Evolutionary conservation across 371 early-diverging fungal species (phyloP).

Genomic region (Mucor piriformis): DNA sequence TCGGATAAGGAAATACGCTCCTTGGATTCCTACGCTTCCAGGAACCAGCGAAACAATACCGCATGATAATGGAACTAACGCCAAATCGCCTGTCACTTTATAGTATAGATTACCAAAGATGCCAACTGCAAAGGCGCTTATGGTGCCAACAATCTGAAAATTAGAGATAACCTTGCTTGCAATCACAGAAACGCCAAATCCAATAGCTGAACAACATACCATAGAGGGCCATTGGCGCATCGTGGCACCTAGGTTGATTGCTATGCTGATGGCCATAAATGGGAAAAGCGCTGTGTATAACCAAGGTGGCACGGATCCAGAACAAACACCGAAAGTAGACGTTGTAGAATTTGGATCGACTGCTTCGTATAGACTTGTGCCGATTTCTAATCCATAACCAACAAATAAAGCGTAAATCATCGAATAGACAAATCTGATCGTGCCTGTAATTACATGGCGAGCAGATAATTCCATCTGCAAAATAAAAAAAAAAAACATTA

Average conservation of each 20-base stretch:
- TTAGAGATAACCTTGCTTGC: slow-evolving; percentile 17
- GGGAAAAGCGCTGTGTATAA: slow-evolving; percentile 21
- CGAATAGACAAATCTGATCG: slow-evolving; percentile 73
- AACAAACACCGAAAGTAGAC: slow-evolving; percentile 28
- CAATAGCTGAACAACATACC: slow-evolving; percentile 22
- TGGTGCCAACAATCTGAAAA: slow-evolving; percentile 43
- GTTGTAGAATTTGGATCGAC: slow-evolving; percentile 33
- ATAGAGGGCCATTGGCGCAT: slow-evolving; percentile 25
- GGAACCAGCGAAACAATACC: slow-evolving; percentile 45
- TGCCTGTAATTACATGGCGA: slow-evolving; percentile 79
- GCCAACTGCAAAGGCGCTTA: slow-evolving; percentile 50
- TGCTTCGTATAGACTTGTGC: slow-evolving; percentile 48
- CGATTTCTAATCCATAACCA: slow-evolving; percentile 76
- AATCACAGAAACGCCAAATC: slow-evolving; percentile 22
- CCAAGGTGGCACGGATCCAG: slow-evolving; percentile 20
- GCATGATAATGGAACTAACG: slow-evolving; percentile 41
- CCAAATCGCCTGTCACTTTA: slow-evolving; percentile 43
- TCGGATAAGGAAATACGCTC: slow-evolving; percentile 36
- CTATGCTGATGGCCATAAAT: slow-evolving; percentile 23
- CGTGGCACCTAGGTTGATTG: slow-evolving; percentile 23
- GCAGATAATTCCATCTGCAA: slow-evolving; percentile 80
- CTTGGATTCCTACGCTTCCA: slow-evolving; percentile 49
- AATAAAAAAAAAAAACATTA: too few species aligned
- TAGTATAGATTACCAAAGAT: slow-evolving; percentile 48
- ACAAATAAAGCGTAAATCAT: slow-evolving; percentile 74